Base-by-base conservation (phyloP, 306 rosid genomes). In the Inga laurina region DNA sequence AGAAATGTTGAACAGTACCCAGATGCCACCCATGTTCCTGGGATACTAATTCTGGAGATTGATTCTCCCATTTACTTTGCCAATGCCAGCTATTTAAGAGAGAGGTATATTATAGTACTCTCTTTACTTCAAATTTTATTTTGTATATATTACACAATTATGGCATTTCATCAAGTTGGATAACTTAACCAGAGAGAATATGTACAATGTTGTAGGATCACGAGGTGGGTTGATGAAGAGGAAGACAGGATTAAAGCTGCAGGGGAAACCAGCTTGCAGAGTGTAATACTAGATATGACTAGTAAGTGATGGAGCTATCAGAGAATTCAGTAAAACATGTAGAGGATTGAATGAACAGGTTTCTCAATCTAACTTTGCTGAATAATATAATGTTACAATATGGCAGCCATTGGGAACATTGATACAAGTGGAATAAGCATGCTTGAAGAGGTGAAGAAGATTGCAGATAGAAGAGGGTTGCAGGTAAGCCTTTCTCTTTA, bases 371-470 rank as follows among this genome's bases (percentile, higher is more conserved):
- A 71, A 85, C 49, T 72, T 72, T 74, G 68, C 5, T 68, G 59
- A 52, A 10, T 81, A 15, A 78, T 75, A 81, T 39, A 11, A 49
- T 49, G 5, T 51, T 51, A 32, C 76, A 54, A 62, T 2, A 46
- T 84, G 51, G 57, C 90, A 96, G 99, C 97, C 83, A 90, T 96
- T 83, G 97, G 83, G 24, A 96, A 96, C 93, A 92, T 96, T 71
- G 99, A 96, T 84, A 92, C 99, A 8, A 96, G 99, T 75, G 98
- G 99, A 87, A 87, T 96, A 77, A 90, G 99, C 90, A 94, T 94
- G 98, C 74, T 96, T 86, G 97, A 96, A 35, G 99, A 96, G 92
- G 87, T 90, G 61, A 51, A 51, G 1, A 96, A 94, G 89, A 77
- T 67, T 39, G 49, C 77, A 45, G 95, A 93, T 3, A 91, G 97